Percentiles rank a stretch among this genome's conserved stretches.
These are phyloP conservation scores for Hanseniaspora meyeri DNA, from an alignment of 805 yeast species.

Conservation along the genomic window DNA sequence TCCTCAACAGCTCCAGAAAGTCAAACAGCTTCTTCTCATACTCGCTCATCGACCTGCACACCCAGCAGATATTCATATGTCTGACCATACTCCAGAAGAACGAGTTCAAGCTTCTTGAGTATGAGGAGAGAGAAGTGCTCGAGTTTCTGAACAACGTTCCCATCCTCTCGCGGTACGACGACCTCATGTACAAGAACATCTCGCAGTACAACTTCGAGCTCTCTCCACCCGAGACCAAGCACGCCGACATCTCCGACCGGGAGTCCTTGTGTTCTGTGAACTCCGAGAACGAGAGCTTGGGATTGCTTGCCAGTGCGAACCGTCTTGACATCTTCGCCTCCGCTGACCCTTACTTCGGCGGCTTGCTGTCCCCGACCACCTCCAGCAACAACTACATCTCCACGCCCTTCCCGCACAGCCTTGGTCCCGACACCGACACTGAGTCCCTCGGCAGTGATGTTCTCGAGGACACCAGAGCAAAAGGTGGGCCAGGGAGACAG, in stretches of 20 bases:
- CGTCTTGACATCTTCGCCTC: not conserved
- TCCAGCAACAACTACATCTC: not conserved
- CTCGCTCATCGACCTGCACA: conserved; percentile 56
- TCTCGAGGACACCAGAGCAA: not conserved
- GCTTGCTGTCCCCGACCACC: not conserved
- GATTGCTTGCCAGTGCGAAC: not conserved
- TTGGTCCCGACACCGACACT: not conserved
- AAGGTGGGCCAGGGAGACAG: not conserved
- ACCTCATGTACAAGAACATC: conserved; percentile 23
- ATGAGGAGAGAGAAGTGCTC: conserved; percentile 80
- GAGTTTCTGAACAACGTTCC: conserved; percentile 52
- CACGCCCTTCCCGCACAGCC: not conserved
- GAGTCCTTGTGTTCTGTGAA: not conserved
- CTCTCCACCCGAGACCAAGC: not conserved
- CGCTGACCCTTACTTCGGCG: not conserved
- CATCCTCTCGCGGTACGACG: conserved; percentile 26
- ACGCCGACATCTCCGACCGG: not conserved
- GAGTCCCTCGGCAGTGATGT: not conserved
- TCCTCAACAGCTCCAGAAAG: conserved; percentile 4
- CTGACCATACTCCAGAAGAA: conserved; percentile 70
- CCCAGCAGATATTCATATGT: conserved; percentile 62
- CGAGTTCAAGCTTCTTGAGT: conserved; percentile 65
- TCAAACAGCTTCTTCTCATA: conserved; percentile 17
- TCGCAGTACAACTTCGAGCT: conserved; percentile 1
- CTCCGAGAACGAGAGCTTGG: not conserved